These are phyloP conservation scores for Hericium alpestre DNA, from an alignment of 768 basidiomycete genomes.

Conservation along the genomic window DNA sequence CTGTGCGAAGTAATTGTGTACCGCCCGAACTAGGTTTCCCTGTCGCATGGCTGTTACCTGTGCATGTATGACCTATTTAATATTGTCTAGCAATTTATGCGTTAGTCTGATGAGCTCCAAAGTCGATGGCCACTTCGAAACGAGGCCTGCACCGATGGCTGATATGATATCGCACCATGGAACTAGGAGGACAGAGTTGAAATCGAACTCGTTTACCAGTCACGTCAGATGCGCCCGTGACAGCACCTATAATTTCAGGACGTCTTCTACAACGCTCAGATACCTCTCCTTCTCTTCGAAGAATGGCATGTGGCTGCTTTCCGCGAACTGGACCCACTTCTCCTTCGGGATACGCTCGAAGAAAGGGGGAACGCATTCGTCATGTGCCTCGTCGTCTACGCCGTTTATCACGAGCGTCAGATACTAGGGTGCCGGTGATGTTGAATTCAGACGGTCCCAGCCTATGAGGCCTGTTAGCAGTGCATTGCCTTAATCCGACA, in stretches of 20 bases:
- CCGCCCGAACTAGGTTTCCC: no score
- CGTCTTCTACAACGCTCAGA: neutral
- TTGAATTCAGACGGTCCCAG: conserved; percentile 27
- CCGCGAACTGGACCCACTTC: conserved; percentile 23
- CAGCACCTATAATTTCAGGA: neutral
- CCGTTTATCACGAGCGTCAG: conserved; percentile 29
- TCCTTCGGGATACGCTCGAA: conserved; percentile 29
- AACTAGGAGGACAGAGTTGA: no score
- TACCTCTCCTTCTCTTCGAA: conserved; percentile 1
- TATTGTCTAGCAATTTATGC: no score
- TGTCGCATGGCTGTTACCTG: no score
- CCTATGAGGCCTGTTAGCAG: conserved; percentile 2
- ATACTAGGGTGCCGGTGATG: conserved; percentile 28
- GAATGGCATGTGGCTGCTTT: conserved; percentile 1
- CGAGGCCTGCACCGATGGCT: no score
- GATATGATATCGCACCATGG: no score
- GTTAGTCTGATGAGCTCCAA: no score
- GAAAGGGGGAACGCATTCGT: conserved; percentile 27
- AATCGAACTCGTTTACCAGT: no score
- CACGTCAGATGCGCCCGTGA: no score
- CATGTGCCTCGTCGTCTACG: conserved; percentile 30
- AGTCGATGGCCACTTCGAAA: no score
- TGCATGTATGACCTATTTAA: no score
- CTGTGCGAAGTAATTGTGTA: no score
- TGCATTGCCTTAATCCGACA: neutral